Conservation (phyloP, 2,329 filamentous ascomycete species). For the Aspergillus clavatus region DNA sequence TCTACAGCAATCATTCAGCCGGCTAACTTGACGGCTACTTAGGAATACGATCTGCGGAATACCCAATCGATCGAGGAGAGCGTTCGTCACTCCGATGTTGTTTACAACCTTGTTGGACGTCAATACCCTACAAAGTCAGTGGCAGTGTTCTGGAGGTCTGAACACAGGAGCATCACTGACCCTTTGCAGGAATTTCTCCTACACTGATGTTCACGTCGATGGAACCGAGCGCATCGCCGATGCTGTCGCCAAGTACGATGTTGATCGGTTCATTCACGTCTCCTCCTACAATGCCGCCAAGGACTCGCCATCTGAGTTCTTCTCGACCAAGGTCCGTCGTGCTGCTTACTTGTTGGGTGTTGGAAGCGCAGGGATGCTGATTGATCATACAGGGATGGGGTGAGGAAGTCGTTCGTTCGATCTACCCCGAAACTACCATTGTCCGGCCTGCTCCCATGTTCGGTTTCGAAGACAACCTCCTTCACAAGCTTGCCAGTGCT, state of each 20-base stretch:
- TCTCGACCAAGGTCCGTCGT: conserved; percentile 70
- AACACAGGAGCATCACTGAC: conserved; percentile 27
- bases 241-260: conserved; percentile 94
- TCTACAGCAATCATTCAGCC: neutral
- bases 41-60: conserved; percentile 95
- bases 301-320: conserved; percentile 82
- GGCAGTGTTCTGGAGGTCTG: neutral
- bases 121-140: conserved; percentile 91
- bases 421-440: conserved; percentile 96
- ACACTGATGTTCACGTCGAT: conserved; percentile 90
- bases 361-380: conserved; percentile 9
- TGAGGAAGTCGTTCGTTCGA: conserved; percentile 76
- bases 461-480: conserved; percentile 87
- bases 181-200: conserved; percentile 76
- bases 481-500: conserved; percentile 75
- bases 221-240: conserved; percentile 88
- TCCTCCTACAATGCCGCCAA: conserved; percentile 87
- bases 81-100: conserved; percentile 92
- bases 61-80: conserved; percentile 94
- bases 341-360: neutral
- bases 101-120: conserved; percentile 92
- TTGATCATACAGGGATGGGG: conserved; percentile 56
- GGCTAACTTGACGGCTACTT: conserved; percentile 15
- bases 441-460: conserved; percentile 92
- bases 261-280: conserved; percentile 93